Conservation (phyloP, 306 rosid genomes). For the Elaeagnus macrophylla region DNA sequence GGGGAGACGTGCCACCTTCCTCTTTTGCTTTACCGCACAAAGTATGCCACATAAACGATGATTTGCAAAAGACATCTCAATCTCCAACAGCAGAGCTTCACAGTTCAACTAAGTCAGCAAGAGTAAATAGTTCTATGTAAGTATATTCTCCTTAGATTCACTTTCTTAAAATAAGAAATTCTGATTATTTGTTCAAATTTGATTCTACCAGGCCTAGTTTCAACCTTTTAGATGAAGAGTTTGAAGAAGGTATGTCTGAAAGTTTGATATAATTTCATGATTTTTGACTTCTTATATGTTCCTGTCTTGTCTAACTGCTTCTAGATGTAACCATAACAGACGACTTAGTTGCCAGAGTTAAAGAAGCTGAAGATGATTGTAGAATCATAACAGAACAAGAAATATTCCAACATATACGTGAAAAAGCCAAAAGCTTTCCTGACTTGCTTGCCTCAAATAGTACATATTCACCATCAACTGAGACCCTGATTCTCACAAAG, state of each 20-base stretch:
- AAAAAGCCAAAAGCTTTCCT: slow-evolving; percentile 68
- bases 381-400: slow-evolving; percentile 55
- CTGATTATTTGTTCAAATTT: neutral
- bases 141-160: slow-evolving; percentile 6
- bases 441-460: slow-evolving; percentile 36
- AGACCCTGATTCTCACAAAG: slow-evolving; percentile 36
- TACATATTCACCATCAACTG: slow-evolving; percentile 37
- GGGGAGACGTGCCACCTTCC: slow-evolving; percentile 31
- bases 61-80: slow-evolving; percentile 23
- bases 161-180: too few species aligned
- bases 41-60: slow-evolving; percentile 47
- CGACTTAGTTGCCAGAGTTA: slow-evolving; percentile 27
- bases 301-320: slow-evolving; percentile 19
- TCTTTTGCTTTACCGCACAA: slow-evolving; percentile 39
- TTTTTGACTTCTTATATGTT: neutral
- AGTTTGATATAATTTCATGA: neutral
- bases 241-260: slow-evolving; percentile 46
- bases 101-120: slow-evolving; percentile 25
- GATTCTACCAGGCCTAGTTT: slow-evolving; percentile 66
- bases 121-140: slow-evolving; percentile 40
- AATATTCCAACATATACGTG: slow-evolving; percentile 85
- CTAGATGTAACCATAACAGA: slow-evolving; percentile 28
- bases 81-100: slow-evolving; percentile 31
- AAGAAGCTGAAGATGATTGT: slow-evolving; percentile 35
- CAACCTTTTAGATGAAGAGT: slow-evolving; percentile 58